Evolutionary conservation across 2,329 filamentous ascomycete species (phyloP).

Genomic region (Ascosphaera apis): DNA sequence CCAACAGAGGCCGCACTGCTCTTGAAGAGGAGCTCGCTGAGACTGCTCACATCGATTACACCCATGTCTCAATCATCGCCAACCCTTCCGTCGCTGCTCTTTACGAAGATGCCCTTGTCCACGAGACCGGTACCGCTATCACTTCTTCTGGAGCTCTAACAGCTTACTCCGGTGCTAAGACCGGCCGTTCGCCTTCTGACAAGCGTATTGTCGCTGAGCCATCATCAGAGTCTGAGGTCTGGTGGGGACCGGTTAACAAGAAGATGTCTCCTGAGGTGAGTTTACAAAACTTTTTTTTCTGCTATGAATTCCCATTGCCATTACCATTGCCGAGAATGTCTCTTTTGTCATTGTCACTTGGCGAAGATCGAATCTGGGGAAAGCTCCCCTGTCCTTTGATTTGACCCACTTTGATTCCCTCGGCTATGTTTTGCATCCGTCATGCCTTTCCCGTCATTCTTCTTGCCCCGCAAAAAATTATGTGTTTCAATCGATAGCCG

Average conservation of each 20-base stretch:
- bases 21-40: slow-evolving; percentile 95
- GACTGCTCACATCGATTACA: slow-evolving; percentile 96
- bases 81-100: slow-evolving; percentile 89
- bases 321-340: slow-evolving; percentile 2
- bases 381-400: slow-evolving; percentile 1
- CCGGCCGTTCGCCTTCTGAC: slow-evolving; percentile 83
- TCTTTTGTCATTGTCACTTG: slow-evolving; percentile 2
- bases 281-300: slow-evolving; percentile 8
- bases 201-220: slow-evolving; percentile 93
- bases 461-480: background rate
- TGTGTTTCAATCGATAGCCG: too few species aligned
- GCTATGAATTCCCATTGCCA: slow-evolving; percentile 4
- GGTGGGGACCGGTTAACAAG: slow-evolving; percentile 99
- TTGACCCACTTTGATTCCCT: slow-evolving; percentile 1
- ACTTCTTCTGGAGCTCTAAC: slow-evolving; percentile 86
- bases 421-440: slow-evolving; percentile 1
- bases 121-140: slow-evolving; percentile 94
- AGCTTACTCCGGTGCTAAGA: slow-evolving; percentile 96
- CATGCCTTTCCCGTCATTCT: background rate
- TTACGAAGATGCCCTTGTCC: slow-evolving; percentile 97
- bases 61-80: slow-evolving; percentile 83
- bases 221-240: slow-evolving; percentile 72
- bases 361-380: background rate
- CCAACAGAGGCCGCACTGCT: slow-evolving; percentile 22
- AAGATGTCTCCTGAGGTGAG: slow-evolving; percentile 92